These are phyloP conservation scores for Cutaneotrichosporon curvatum DNA, from an alignment of 1,284 basidiomycete species.

Conservation along the genomic window DNA sequence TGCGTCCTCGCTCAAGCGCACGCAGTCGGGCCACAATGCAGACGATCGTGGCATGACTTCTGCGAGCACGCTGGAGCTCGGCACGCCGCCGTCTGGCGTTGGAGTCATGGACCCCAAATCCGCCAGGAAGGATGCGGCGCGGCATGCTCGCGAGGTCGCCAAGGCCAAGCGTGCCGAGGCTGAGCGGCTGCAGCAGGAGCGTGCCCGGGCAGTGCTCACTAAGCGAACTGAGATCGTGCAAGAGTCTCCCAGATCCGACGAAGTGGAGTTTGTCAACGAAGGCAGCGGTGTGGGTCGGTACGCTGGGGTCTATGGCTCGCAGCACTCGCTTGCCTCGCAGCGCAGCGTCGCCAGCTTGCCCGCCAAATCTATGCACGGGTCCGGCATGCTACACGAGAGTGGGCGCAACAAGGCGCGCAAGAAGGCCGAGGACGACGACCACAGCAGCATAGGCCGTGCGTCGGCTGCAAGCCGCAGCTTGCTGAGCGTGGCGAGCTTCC, in stretches of 20 bases:
- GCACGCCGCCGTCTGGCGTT: not conserved
- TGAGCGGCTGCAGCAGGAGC: conserved; percentile 61
- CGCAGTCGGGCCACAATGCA: conserved; percentile 62
- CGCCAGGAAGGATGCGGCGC: conserved; percentile 82
- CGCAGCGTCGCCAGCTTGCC: conserved; percentile 4
- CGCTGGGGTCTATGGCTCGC: not conserved
- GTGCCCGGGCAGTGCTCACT: conserved; percentile 89
- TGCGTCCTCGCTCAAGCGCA: conserved; percentile 62
- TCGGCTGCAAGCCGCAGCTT: conserved; percentile 50
- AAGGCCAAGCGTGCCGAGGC: conserved; percentile 73
- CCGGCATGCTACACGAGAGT: not conserved
- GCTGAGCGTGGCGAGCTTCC: conserved; percentile 27
- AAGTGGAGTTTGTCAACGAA: conserved; percentile 17
- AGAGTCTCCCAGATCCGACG: not conserved
- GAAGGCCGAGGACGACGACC: conserved; percentile 77
- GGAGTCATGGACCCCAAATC: conserved; percentile 62
- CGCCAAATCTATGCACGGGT: not conserved
- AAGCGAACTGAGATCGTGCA: conserved; percentile 69
- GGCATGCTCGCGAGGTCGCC: conserved; percentile 75
- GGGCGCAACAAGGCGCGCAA: conserved; percentile 66
- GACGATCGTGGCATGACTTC: conserved; percentile 54
- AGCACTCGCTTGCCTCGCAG: conserved; percentile 5
- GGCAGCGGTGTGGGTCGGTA: not conserved
- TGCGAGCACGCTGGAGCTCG: conserved; percentile 27
- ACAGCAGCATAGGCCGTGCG: conserved; percentile 74